These are phyloP conservation scores for Penicillium macrosclerotiorum DNA, from an alignment of 495 filamentous ascomycete genomes.

Conservation along the genomic window DNA sequence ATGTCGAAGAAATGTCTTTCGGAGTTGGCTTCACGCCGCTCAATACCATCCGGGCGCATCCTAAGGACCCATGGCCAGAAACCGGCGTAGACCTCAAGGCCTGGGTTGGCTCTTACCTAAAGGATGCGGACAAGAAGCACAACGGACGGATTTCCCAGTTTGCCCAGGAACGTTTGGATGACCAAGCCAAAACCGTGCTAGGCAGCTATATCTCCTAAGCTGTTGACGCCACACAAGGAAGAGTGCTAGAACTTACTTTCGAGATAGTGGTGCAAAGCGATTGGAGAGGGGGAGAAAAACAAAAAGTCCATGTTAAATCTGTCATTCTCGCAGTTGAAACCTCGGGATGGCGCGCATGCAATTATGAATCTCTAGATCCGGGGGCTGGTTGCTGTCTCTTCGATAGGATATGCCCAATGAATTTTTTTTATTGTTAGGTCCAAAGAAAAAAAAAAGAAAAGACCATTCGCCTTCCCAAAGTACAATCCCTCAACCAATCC, in stretches of 20 bases:
- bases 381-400: neutral
- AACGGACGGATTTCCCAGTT: conserved; percentile 54
- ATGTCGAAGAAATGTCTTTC: conserved; percentile 92
- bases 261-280: no score
- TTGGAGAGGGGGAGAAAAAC: conserved; percentile 1
- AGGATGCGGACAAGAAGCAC: conserved; percentile 55
- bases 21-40: conserved; percentile 90
- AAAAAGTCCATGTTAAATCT: conserved; percentile 1
- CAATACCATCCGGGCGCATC: conserved; percentile 73
- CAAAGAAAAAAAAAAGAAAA: no score
- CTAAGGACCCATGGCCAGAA: conserved; percentile 77
- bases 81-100: conserved; percentile 68
- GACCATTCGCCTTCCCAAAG: no score
- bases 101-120: conserved; percentile 76
- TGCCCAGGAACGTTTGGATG: conserved; percentile 57
- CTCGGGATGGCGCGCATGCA: conserved; percentile 4
- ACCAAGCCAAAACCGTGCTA: conserved; percentile 54
- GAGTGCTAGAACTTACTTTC: no score
- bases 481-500: no score
- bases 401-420: neutral
- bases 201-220: conserved; percentile 52
- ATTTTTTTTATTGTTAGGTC: no score
- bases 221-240: no score
- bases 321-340: neutral
- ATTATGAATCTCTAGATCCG: conserved; percentile 14